These are phyloP conservation scores for Elsinoe ampelina DNA, from an alignment of 2,329 filamentous ascomycete species.

Conservation along the genomic window DNA sequence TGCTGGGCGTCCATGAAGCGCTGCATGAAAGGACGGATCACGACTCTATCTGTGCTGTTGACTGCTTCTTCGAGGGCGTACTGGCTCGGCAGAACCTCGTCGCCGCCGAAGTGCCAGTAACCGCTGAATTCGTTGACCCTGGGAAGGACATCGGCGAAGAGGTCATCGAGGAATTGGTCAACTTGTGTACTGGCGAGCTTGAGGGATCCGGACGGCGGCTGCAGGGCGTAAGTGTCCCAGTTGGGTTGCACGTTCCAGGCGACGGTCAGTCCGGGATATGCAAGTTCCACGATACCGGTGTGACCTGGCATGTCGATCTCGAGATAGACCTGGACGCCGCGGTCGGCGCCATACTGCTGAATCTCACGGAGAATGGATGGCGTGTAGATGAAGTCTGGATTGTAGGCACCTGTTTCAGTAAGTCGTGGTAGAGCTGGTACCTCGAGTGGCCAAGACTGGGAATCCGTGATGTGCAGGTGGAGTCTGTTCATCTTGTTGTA, in stretches of 20 bases:
- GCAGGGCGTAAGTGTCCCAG: conserved; percentile 44
- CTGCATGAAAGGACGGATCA: conserved; percentile 69
- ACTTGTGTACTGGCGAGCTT: conserved; percentile 67
- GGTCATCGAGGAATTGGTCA: conserved; percentile 58
- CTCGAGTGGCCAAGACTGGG: conserved; percentile 77
- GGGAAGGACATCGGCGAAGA: conserved; percentile 70
- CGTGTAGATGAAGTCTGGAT: conserved; percentile 56
- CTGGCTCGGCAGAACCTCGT: conserved; percentile 72
- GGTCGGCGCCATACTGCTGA: conserved; percentile 59
- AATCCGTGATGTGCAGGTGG: conserved; percentile 73
- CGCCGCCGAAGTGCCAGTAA: conserved; percentile 80
- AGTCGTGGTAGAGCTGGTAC: conserved; percentile 66
- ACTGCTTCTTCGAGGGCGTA: conserved; percentile 67
- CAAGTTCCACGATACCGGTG: conserved; percentile 56
- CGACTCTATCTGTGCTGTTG: conserved; percentile 51
- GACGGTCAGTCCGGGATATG: conserved; percentile 62
- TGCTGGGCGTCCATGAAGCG: conserved; percentile 65
- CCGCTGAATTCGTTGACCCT: conserved; percentile 58
- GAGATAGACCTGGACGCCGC: conserved; percentile 62
- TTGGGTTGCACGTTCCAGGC: conserved; percentile 48
- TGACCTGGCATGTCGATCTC: conserved; percentile 79
- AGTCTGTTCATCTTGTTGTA: conserved; percentile 79
- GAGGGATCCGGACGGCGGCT: conserved; percentile 54
- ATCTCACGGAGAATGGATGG: conserved; percentile 55
- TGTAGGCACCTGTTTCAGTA: conserved; percentile 64